Conservation (phyloP, 495 filamentous ascomycete genomes). For the Xylaria sp. region DNA sequence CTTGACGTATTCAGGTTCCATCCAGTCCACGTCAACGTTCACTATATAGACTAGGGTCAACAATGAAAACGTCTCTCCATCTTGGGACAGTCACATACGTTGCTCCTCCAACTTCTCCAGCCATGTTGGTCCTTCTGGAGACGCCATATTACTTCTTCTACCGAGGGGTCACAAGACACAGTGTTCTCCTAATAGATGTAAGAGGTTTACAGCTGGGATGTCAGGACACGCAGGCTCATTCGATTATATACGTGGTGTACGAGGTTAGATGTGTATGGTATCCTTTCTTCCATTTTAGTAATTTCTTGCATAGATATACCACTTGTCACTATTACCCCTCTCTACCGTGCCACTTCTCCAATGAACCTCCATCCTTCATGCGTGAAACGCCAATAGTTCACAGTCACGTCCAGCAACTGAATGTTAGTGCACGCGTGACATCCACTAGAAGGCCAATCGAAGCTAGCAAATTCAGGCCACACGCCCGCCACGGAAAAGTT, state of each 20-base stretch:
- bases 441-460: background rate
- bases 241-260: background rate
- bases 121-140: conserved; percentile 27
- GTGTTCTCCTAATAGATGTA: conserved; percentile 5
- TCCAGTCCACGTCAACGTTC: conserved; percentile 54
- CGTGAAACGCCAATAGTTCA: conserved; percentile 13
- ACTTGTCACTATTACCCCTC: conserved; percentile 15
- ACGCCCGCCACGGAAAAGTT: background rate
- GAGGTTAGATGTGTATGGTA: background rate
- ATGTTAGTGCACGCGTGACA: background rate
- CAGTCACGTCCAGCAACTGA: background rate
- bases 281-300: background rate
- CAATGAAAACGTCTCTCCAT: conserved; percentile 1
- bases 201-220: background rate
- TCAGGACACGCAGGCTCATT: background rate
- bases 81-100: conserved; percentile 21
- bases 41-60: conserved; percentile 13
- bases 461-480: background rate
- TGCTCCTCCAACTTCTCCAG: conserved; percentile 40
- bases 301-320: background rate
- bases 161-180: background rate
- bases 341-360: conserved; percentile 16
- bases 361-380: conserved; percentile 2
- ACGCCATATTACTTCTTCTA: background rate
- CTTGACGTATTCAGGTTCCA: conserved; percentile 50